A percentile compares a stretch with the other conserved stretches of the same genome.
Evolutionary conservation across 1,139 yeast species (phyloP).

Genomic region (Zygosaccharomyces sapae): DNA sequence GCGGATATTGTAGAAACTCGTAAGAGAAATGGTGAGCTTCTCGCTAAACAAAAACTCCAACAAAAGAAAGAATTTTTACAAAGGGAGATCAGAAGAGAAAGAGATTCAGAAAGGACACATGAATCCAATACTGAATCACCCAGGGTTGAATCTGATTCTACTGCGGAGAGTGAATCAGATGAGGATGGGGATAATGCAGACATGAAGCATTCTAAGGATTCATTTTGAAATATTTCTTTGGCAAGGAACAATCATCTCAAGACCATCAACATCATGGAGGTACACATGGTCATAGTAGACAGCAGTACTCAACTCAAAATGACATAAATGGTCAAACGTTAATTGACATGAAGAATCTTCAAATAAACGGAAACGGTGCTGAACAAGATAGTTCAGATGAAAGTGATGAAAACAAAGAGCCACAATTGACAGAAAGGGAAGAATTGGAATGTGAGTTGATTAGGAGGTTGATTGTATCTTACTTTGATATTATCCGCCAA

Average conservation of each 20-base stretch:
- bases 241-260: conserved; percentile 66
- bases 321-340: conserved; percentile 17
- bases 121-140: conserved; percentile 12
- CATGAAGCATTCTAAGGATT: conserved; percentile 49
- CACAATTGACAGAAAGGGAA: conserved; percentile 73
- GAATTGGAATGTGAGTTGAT: conserved; percentile 93
- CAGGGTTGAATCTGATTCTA: conserved; percentile 8
- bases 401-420: conserved; percentile 36
- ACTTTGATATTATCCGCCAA: conserved; percentile 88
- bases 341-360: conserved; percentile 21
- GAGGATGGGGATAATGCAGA: conserved; percentile 19
- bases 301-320: conserved; percentile 6
- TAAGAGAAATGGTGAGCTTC: conserved; percentile 36
- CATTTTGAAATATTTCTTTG: conserved; percentile 92
- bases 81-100: conserved; percentile 8
- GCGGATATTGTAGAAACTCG: conserved; percentile 77
- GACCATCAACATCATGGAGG: conserved; percentile 28
- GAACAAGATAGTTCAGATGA: conserved; percentile 9
- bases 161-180: conserved; percentile 13
- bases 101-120: conserved; percentile 3
- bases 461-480: conserved; percentile 81
- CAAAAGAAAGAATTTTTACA: conserved; percentile 19
- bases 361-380: conserved; percentile 13
- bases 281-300: not conserved
- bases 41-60: conserved; percentile 38